Evolutionary conservation across 257 asterid species (phyloP), one percentile per base, ranked within the genome.

Genomic region (Buddleja alternifolia): DNA sequence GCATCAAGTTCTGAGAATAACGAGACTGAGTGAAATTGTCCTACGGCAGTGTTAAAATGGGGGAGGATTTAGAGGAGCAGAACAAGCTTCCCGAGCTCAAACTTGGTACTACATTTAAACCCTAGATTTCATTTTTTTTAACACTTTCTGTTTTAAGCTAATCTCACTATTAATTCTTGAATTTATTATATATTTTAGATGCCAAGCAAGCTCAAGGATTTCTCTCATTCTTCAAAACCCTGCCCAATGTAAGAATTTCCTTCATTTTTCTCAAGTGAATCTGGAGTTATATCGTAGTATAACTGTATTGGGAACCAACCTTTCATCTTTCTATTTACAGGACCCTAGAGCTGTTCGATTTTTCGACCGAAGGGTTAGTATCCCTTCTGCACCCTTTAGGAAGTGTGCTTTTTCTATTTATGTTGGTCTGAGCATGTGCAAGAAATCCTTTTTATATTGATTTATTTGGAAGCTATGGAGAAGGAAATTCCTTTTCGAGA

Each of bases 131-230:
- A 17, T 14, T 32, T 40, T 32, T 4, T 41, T 50, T 9, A 8
- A 17, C 14, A 12, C 11, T 20, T 60, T n/a, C 23, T 73, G 41
- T 25, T 56, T 67, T 7, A 48, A 59, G 17, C 14, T 69, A 19
- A 56, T 50, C 29, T 55, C 60, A 8, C 40, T 58, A 34, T 57
- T 40, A 54, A 60, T 71, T 63, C 24, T 57, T 41, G 46, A 37
- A 11, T 72, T 71, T 58, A 41, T 73, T 52, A 29, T 29, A 29
- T 29, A 5, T 29, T 29, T 46, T 75, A 94, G 99, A 94, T 82
- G 95, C 97, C 69, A 94, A 81, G 69, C 99, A 94, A 86, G 95
- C 97, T 76, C 97, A 94, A 81, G 96, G 97, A 82, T 91, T 94
- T 75, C 87, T 94, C 59, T 83, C 96, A 29, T 90, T 88, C 84